Evolutionary conservation across 1,139 yeast genomes (phyloP).

Genomic region (Diutina pseudorugosa): DNA sequence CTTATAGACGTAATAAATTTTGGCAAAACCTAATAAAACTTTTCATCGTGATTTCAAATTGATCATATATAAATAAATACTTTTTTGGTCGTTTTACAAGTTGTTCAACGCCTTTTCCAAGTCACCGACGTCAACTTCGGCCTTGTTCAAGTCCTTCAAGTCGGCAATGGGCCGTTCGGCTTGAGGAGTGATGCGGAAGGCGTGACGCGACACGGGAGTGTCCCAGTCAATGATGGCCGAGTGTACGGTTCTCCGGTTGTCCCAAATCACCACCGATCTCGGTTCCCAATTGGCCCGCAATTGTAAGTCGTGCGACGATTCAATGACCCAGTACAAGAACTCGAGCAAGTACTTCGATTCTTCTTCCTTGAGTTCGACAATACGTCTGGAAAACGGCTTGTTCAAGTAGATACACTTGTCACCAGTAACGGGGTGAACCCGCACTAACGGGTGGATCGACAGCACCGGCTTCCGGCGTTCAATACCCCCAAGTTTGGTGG

Average conservation of each 20-base stretch:
- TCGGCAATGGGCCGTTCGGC: slow-evolving; percentile 17
- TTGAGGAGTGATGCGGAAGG: slow-evolving; percentile 16
- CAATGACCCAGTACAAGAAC: slow-evolving; percentile 40
- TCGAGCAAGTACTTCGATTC: slow-evolving; percentile 47
- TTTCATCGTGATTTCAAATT: too few relatives aligned
- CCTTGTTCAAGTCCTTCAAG: slow-evolving; percentile 18
- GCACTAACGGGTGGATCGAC: slow-evolving; percentile 52
- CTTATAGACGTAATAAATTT: neutral
- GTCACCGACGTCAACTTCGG: slow-evolving; percentile 4
- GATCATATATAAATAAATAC: too few relatives aligned
- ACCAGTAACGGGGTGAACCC: slow-evolving; percentile 59
- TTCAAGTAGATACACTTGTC: slow-evolving; percentile 48
- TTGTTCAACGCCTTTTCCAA: neutral
- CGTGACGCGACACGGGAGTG: slow-evolving; percentile 36
- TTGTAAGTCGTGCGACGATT: slow-evolving; percentile 39
- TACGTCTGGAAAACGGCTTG: slow-evolving; percentile 48
- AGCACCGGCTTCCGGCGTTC: slow-evolving; percentile 53
- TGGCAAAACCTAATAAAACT: too few relatives aligned
- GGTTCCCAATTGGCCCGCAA: slow-evolving; percentile 48
- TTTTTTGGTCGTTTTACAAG: too few relatives aligned
- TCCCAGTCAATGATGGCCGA: slow-evolving; percentile 40
- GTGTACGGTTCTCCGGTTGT: slow-evolving; percentile 54
- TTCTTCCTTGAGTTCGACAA: slow-evolving; percentile 52
- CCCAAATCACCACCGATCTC: slow-evolving; percentile 60
- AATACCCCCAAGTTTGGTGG: slow-evolving; percentile 42